Conservation (phyloP, 768 basidiomycete species). For the Russula dissimulans region DNA sequence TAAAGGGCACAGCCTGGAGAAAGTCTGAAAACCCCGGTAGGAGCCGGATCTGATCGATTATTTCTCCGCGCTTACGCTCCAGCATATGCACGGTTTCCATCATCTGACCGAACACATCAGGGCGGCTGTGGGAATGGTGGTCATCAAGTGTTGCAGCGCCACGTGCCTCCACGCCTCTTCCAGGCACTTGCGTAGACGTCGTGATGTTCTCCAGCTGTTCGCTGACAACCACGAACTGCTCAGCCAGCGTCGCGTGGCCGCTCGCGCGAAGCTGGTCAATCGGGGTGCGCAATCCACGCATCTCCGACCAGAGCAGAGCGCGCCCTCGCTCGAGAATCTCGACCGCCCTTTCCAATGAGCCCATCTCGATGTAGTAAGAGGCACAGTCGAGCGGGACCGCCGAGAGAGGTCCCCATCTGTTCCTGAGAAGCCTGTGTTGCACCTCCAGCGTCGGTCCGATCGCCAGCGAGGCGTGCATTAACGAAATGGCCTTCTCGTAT, state of each 20-base stretch:
- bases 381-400: neutral
- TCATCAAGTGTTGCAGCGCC: neutral
- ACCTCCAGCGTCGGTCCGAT: neutral
- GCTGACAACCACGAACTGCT: neutral
- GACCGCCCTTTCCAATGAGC: neutral
- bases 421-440: neutral
- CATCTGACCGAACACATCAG: neutral
- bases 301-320: conserved; percentile 13
- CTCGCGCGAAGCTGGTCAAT: conserved; percentile 8
- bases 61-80: neutral
- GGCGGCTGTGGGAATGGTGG: neutral
- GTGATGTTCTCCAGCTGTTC: neutral
- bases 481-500: neutral
- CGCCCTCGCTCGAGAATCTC: conserved; percentile 15
- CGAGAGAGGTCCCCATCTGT: neutral
- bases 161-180: neutral
- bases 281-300: conserved; percentile 11
- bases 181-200: neutral
- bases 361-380: conserved; percentile 1
- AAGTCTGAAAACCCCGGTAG: conserved; percentile 1
- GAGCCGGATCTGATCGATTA: neutral
- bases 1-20: neutral
- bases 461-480: neutral
- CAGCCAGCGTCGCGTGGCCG: neutral
- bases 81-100: neutral